Conservation (phyloP, 2,329 filamentous ascomycete species). For the Penicillium sp. region DNA sequence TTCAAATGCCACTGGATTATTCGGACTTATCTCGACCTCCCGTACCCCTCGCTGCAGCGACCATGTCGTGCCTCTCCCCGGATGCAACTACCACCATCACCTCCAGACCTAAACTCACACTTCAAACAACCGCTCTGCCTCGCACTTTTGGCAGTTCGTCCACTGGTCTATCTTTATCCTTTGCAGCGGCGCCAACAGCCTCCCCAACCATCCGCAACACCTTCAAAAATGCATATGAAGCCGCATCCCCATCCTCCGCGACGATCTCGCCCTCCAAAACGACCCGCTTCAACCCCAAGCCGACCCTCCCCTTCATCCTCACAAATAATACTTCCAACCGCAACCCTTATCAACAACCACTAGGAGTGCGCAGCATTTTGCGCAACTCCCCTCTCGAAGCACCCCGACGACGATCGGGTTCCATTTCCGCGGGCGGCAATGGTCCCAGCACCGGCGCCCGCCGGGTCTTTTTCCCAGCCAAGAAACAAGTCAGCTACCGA, state of each 20-base stretch:
- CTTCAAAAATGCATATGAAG: slow-evolving; percentile 61
- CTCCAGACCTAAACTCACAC: slow-evolving; percentile 60
- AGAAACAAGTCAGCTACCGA: slow-evolving; percentile 61
- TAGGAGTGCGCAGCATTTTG: slow-evolving; percentile 50
- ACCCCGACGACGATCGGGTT: slow-evolving; percentile 41
- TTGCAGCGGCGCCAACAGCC: slow-evolving; percentile 49
- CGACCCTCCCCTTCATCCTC: slow-evolving; percentile 32
- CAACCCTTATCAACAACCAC: slow-evolving; percentile 44
- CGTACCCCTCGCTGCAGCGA: slow-evolving; percentile 1
- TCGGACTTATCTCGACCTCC: slow-evolving; percentile 9
- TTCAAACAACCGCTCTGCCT: slow-evolving; percentile 57
- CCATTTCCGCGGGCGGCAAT: slow-evolving; percentile 37
- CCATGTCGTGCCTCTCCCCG: slow-evolving; percentile 25
- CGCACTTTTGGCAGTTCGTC: slow-evolving; percentile 57
- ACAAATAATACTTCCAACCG: slow-evolving; percentile 18
- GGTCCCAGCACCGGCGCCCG: slow-evolving; percentile 32
- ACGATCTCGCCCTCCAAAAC: slow-evolving; percentile 37
- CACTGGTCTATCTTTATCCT: slow-evolving; percentile 54
- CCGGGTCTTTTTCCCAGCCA: slow-evolving; percentile 53
- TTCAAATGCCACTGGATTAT: slow-evolving; percentile 11
- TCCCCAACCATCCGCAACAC: slow-evolving; percentile 65
- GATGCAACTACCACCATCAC: slow-evolving; percentile 21
- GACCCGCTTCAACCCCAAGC: slow-evolving; percentile 29
- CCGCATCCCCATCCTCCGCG: slow-evolving; percentile 41
- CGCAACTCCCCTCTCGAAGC: slow-evolving; percentile 49